Evolutionary conservation across 164 flowering plant genomes (phyloP), one percentile per base, ranked within the genome.

Genomic region (Magnolia sinica): DNA sequence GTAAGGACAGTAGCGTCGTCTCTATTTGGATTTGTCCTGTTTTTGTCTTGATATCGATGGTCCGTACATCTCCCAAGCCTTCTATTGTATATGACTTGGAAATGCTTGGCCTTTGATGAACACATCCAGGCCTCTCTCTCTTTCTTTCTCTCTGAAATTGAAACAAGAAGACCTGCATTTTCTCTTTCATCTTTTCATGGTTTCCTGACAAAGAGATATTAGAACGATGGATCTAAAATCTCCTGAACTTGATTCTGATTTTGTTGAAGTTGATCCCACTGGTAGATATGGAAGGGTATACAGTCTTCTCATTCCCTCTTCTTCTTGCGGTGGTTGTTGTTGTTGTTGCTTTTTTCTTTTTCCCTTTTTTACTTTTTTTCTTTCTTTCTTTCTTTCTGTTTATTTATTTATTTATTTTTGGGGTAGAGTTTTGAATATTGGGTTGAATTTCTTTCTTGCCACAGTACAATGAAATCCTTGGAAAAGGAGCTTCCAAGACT

Each of bases 231-330:
- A 84, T 76, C 78, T 52, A 74, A 7, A 79, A 61, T 82, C 73
- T 16, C 70, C 76, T 76, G 91, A 84, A 74, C 31, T 85, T 69
- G 73, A 73, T 52, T 71, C 88, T 70, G 94, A 88, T 75, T 93
- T 87, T 83, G 92, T 87, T 64, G 98, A 95, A 87, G 92, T 93
- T 86, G 98, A 95, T 91, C 98, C 98, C 29, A 88, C 94, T 72
- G 97, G 98, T 76, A 93, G 98, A 93, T 95, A 95, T 87, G 98
- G 98, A 79, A 89, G 97, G 88, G 98, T 95, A 87, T 67, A 45
- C 24, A 11, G 10, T 9, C 24, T 66, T 55, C 1, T 11, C 16
- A n/a, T 4, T 67, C 31, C 24, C 24, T 9, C 58, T 51, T 65
- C 37, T 67, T 27, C 3, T 68, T 20, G 22, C 9, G 18, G 4